A percentile compares a stretch with the other conserved stretches of the same genome.
These are phyloP conservation scores for Chlorella vulgaris DNA, from an alignment of 139 green algal genomes.

Conservation along the genomic window DNA sequence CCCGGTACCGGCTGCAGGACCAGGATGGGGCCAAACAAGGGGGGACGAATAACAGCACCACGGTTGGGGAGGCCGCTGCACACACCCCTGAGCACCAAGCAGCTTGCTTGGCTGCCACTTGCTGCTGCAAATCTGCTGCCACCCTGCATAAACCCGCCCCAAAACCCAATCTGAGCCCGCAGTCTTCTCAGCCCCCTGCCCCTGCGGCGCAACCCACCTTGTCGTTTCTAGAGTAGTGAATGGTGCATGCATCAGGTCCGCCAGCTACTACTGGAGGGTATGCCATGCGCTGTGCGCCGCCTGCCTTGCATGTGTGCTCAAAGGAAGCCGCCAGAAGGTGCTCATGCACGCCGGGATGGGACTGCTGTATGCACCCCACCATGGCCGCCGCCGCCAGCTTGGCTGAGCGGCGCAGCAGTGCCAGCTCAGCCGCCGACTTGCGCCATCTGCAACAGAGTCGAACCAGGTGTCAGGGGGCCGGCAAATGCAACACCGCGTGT, in stretches of 20 bases:
- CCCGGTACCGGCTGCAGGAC: slow-evolving; percentile 51
- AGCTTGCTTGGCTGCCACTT: not conserved
- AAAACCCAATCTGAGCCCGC: too few relatives aligned
- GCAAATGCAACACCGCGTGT: not conserved
- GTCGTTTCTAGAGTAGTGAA: slow-evolving; percentile 91
- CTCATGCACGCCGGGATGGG: slow-evolving; percentile 60
- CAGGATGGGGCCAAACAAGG: not conserved
- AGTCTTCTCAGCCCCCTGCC: too few relatives aligned
- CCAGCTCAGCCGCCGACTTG: slow-evolving; percentile 73
- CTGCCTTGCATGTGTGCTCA: slow-evolving; percentile 59
- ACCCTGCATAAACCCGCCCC: too few relatives aligned
- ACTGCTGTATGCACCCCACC: slow-evolving; percentile 60
- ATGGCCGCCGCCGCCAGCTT: slow-evolving; percentile 56
- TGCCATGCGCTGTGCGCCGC: slow-evolving; percentile 71
- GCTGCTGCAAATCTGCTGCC: too few relatives aligned
- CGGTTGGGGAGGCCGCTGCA: not conserved
- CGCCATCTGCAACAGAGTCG: slow-evolving; percentile 48
- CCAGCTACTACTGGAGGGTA: slow-evolving; percentile 79
- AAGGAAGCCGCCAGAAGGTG: slow-evolving; percentile 70
- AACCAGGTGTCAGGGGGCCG: not conserved
- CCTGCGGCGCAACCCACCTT: too few relatives aligned
- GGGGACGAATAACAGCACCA: not conserved
- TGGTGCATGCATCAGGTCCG: slow-evolving; percentile 75
- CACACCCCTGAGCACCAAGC: not conserved
- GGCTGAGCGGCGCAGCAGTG: slow-evolving; percentile 66